phyloP scores from a whole-genome alignment of 2,329 filamentous ascomycete genomes.

The Scopulariopsis brevicaulis region DNA sequence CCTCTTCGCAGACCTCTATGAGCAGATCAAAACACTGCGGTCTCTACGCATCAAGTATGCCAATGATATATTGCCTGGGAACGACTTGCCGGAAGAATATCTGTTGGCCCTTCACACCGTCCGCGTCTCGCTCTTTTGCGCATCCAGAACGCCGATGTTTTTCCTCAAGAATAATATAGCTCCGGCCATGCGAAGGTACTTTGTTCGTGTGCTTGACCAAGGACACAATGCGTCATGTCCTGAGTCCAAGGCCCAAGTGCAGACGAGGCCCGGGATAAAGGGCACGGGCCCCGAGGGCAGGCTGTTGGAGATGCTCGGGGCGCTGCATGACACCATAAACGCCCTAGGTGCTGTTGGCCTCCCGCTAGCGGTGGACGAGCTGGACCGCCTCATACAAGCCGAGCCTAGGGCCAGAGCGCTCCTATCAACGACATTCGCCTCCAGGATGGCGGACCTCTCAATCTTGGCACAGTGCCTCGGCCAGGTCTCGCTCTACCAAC shows the following conservation, averaged over 20 bases:
- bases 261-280: slow-evolving; percentile 8
- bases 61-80: slow-evolving; percentile 14
- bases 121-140: slow-evolving; percentile 19
- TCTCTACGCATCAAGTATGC: slow-evolving; percentile 20
- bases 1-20: slow-evolving; percentile 23
- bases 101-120: slow-evolving; percentile 26
- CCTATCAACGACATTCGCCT: slow-evolving; percentile 22
- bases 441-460: slow-evolving; percentile 14
- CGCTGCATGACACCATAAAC: slow-evolving; percentile 22
- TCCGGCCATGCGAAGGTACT: slow-evolving; percentile 25
- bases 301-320: slow-evolving; percentile 22
- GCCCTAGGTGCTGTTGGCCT: slow-evolving; percentile 19
- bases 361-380: slow-evolving; percentile 30
- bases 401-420: slow-evolving; percentile 23
- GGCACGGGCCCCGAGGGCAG: slow-evolving; percentile 11
- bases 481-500: slow-evolving; percentile 33
- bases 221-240: slow-evolving; percentile 9
- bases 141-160: slow-evolving; percentile 16
- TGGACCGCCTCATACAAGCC: slow-evolving; percentile 28
- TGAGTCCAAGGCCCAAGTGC: slow-evolving; percentile 12
- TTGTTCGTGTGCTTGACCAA: slow-evolving; percentile 16
- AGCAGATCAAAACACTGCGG: slow-evolving; percentile 15
- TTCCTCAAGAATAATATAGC: slow-evolving; percentile 14
- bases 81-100: slow-evolving; percentile 20
- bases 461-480: slow-evolving; percentile 20